Evolutionary conservation across 2,329 filamentous ascomycete genomes (phyloP).

Genomic region (Colletotrichum theobromicola): DNA sequence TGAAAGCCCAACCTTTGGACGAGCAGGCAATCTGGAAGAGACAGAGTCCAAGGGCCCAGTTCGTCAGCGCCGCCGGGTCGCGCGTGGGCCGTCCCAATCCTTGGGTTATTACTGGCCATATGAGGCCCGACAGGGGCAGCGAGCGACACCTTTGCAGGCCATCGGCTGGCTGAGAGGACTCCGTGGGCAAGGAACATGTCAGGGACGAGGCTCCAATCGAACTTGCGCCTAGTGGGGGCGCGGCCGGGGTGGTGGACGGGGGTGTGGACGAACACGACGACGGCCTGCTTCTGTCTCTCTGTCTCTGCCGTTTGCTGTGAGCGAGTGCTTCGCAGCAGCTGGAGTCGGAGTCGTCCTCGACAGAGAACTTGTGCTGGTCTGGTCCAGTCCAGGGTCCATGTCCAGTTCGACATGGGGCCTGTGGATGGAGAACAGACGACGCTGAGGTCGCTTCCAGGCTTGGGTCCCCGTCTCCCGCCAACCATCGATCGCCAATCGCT

Average conservation of each 20-base stretch:
- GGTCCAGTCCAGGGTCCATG: constrained; percentile 13
- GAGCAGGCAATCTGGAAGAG: too few species aligned
- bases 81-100: constrained; percentile 14
- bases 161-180: constrained; percentile 13
- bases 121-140: neutral
- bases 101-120: constrained; percentile 16
- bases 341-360: too few species aligned
- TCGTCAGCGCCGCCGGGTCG: constrained; percentile 6
- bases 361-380: neutral
- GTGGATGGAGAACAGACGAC: constrained; percentile 18
- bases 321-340: neutral
- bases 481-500: constrained; percentile 24
- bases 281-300: neutral
- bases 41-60: too few species aligned
- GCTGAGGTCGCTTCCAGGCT: constrained; percentile 21
- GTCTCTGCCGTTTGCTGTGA: neutral
- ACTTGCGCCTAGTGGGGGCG: constrained; percentile 15
- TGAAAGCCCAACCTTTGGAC: neutral
- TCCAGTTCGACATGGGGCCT: constrained; percentile 7
- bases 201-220: constrained; percentile 18
- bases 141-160: neutral
- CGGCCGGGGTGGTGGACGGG: neutral
- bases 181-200: constrained; percentile 11
- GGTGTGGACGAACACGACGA: neutral
- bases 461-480: constrained; percentile 21